Percentiles rank a stretch among this genome's conserved stretches.
Conservation (phyloP, 345 rosid species). For the Populus euphratica region DNA sequence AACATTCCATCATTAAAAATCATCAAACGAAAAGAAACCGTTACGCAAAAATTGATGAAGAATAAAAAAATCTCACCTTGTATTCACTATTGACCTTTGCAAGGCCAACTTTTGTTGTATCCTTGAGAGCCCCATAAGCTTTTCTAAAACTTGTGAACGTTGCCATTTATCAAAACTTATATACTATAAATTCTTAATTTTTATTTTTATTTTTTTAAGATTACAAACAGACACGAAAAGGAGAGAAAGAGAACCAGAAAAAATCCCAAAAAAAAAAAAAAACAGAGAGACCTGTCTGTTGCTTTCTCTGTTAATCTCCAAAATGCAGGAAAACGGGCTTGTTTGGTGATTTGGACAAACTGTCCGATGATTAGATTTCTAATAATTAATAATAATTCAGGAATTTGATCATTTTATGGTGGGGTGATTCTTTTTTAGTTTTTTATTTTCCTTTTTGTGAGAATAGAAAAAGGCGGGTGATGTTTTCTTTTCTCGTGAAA, state of each 20-base stretch:
- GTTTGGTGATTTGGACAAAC: background rate
- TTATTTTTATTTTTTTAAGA: background rate
- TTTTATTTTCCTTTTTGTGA: background rate
- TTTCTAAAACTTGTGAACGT: slow-evolving; percentile 77
- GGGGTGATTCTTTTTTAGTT: background rate
- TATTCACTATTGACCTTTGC: slow-evolving; percentile 98
- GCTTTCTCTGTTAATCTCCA: background rate
- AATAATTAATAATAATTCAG: background rate
- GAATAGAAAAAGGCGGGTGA: background rate
- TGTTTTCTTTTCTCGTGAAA: background rate
- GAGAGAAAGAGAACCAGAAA: background rate
- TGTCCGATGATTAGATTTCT: background rate
- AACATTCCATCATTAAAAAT: background rate
- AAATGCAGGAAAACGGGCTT: background rate
- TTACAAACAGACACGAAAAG: background rate
- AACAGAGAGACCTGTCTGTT: background rate
- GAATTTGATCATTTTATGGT: background rate
- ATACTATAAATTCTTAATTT: background rate
- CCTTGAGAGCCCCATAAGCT: slow-evolving; percentile 97
- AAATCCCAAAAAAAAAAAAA: background rate
- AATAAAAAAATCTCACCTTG: slow-evolving; percentile 47
- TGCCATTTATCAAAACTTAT: slow-evolving; percentile 46
- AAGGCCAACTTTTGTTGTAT: slow-evolving; percentile 92
- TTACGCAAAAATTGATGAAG: background rate
- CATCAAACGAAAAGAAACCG: background rate